These are phyloP conservation scores for Luzula sylvatica DNA, from an alignment of 176 grass and related monocot species.

Conservation along the genomic window DNA sequence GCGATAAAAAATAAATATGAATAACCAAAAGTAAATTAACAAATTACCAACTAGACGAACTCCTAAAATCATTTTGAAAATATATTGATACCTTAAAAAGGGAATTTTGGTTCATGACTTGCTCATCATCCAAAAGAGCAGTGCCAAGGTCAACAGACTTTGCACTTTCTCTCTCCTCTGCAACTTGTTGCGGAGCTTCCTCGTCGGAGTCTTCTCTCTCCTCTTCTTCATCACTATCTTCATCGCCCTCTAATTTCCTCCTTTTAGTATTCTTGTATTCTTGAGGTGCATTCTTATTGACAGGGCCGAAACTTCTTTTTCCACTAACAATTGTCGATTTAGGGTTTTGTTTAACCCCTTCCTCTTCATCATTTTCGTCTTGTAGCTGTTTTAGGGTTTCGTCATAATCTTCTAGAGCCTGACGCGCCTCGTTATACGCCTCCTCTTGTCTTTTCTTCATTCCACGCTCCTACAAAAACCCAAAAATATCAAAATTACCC, in stretches of 20 bases:
- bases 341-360: constrained; percentile 7
- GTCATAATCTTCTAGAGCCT: constrained; percentile 72
- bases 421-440: constrained; percentile 55
- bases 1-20: constrained; percentile 9
- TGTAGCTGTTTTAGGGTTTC: constrained; percentile 66
- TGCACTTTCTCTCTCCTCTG: constrained; percentile 32
- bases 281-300: constrained; percentile 22
- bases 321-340: constrained; percentile 34
- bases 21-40: constrained; percentile 1
- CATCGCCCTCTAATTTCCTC: constrained; percentile 29
- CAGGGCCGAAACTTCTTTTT: constrained; percentile 69
- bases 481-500: neutral
- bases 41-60: neutral
- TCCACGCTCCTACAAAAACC: constrained; percentile 57
- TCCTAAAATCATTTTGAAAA: neutral
- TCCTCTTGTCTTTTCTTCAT: constrained; percentile 70
- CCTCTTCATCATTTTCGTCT: constrained; percentile 37
- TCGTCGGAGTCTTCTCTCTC: constrained; percentile 47
- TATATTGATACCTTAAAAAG: constrained; percentile 40
- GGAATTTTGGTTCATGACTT: constrained; percentile 23
- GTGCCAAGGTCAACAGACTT: constrained; percentile 34
- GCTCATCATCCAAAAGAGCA: constrained; percentile 46
- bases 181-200: constrained; percentile 20
- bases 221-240: constrained; percentile 34
- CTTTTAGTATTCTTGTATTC: constrained; percentile 41